phyloP scores from a whole-genome alignment of 2,329 filamentous ascomycete species.

The Fusarium oxysporum region DNA sequence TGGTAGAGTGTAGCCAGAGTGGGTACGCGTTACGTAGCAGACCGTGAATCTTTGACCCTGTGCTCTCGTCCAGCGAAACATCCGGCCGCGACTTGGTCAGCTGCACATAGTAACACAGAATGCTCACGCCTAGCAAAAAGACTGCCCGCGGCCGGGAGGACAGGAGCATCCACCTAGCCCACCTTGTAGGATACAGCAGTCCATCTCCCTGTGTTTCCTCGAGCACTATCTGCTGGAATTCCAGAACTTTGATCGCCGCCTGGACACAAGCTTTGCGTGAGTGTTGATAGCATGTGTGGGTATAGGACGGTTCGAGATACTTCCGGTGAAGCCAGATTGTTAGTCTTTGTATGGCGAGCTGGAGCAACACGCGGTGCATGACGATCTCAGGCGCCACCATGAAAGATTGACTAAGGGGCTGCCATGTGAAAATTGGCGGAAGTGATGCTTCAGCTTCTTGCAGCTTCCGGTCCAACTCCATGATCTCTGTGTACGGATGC shows the following conservation, averaged over 20 bases:
- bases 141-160: not conserved
- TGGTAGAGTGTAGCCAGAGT: not conserved
- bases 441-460: not conserved
- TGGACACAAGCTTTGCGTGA: not conserved
- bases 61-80: not conserved
- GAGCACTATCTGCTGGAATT: not conserved
- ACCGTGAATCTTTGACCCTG: not conserved
- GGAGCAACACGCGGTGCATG: not conserved
- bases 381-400: not conserved
- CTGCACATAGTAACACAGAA: not conserved
- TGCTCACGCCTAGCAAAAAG: not conserved
- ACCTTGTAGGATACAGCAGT: fast-evolving
- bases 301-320: not conserved
- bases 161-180: not conserved
- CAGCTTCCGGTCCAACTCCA: not conserved
- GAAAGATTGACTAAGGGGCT: not conserved
- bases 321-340: not conserved
- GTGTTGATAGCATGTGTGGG: not conserved
- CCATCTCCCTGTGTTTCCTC: not conserved
- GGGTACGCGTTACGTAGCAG: not conserved
- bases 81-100: not conserved
- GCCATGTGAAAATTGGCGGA: not conserved
- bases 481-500: fast-evolving
- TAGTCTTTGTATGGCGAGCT: not conserved
- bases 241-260: not conserved